These are phyloP conservation scores for Diplodia corticola DNA, from an alignment of 2,329 filamentous ascomycete genomes.

Conservation along the genomic window DNA sequence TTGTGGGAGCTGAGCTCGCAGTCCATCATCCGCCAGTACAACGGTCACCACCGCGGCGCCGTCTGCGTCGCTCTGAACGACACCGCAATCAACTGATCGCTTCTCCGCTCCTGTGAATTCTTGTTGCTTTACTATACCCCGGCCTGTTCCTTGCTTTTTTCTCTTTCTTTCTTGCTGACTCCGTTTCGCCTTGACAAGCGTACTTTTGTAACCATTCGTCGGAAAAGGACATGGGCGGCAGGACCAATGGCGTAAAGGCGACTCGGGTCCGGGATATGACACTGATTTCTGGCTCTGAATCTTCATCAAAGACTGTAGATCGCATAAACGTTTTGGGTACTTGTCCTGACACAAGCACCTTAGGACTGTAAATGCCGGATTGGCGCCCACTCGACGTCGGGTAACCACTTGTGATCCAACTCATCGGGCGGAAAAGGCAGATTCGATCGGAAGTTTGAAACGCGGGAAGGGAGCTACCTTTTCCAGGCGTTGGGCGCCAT, in stretches of 20 bases:
- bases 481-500: no score
- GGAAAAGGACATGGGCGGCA: neutral
- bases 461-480: no score
- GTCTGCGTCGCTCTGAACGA: slow-evolving; percentile 94
- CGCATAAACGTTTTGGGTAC: neutral
- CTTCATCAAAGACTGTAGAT: neutral
- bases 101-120: neutral
- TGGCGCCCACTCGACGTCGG: no score
- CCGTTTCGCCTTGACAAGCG: neutral
- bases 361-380: neutral
- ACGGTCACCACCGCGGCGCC: slow-evolving; percentile 87
- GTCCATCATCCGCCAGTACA: slow-evolving; percentile 91
- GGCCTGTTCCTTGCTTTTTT: neutral
- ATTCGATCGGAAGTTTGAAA: no score
- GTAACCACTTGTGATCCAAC: no score
- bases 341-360: neutral
- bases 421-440: no score
- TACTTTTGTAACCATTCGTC: neutral
- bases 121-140: slow-evolving; percentile 8
- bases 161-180: neutral
- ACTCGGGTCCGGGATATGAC: neutral
- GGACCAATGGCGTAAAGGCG: neutral
- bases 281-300: neutral
- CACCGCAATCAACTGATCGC: slow-evolving; percentile 38
- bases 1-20: slow-evolving; percentile 87